Base-by-base conservation (phyloP, 2,329 filamentous ascomycete genomes). In the Trichoderma endophyticum region DNA sequence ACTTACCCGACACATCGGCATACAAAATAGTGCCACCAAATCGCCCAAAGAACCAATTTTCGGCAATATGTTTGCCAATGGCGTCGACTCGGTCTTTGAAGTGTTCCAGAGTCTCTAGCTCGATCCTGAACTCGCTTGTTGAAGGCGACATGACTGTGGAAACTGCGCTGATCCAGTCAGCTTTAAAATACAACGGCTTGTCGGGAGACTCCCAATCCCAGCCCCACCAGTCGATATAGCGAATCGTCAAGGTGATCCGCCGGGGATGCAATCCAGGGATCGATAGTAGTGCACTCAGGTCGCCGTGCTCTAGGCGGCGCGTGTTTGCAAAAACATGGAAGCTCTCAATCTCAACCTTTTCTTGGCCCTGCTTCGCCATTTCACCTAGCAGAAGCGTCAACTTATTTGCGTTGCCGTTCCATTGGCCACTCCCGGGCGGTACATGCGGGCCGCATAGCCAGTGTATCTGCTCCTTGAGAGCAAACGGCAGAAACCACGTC, bases 181-280 rank as follows among this genome's bases (percentile, higher is more conserved):
- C 78, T 1, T 78, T 74, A 32, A 86, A 81, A 5, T 74, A 72
- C 6, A 86, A 76, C 3, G 77, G 78, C 4, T 75, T 21, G n/a
- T 51, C 43, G 39, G 39, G 39, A 43, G 39, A 43, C 39, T 43
- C 39, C 39, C 39, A 43, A 43, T 43, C 83, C 84, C 84, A 85
- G 21, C 64, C 77, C 83, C 83, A 86, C 79, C 84, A 86, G 73
- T 87, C 85, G 3, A 84, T 81, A 71, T 87, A 85, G 0, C 85
- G 82, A 8, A 87, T 80, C 0, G 84, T 87, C 12, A 87, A 75
- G 0, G 81, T 84, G 1, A 87, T 65, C 2, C 72, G 75, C 1
- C 76, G 77, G 0, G 84, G 83, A 7, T 76, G 72, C 36, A 86
- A 79, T 14, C 76, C 69, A 7, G 73, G 43, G 56, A 76, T 77